Evolutionary conservation across 1,284 basidiomycete genomes (phyloP).

Genomic region (Irpex rosettiformis): DNA sequence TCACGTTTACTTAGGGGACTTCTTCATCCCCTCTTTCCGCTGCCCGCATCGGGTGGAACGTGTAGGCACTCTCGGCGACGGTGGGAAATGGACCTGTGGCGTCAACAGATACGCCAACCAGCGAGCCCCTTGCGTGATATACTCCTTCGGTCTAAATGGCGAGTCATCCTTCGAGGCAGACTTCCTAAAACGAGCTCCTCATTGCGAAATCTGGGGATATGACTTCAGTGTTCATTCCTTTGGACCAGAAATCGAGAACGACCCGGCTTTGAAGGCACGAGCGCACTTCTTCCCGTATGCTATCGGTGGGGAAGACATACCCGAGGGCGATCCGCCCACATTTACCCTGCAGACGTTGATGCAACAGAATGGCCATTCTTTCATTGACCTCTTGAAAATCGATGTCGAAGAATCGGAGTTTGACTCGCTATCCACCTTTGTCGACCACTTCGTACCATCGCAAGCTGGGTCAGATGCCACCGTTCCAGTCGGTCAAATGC

Average conservation of each 20-base stretch:
- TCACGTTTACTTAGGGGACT: conserved; percentile 36
- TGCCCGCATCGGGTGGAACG: conserved; percentile 43
- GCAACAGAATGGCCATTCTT: conserved; percentile 41
- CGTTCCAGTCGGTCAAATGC: conserved; percentile 33
- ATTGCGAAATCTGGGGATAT: conserved; percentile 49
- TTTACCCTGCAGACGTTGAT: conserved; percentile 46
- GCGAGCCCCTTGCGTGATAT: conserved; percentile 35
- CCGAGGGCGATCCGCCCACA: conserved; percentile 34
- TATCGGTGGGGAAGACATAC: conserved; percentile 36
- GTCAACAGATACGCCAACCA: conserved; percentile 39
- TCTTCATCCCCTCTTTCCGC: conserved; percentile 41
- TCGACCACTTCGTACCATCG: conserved; percentile 25
- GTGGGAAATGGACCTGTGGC: conserved; percentile 51
- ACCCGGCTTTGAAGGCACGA: conserved; percentile 27
- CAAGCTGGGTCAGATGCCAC: background rate
- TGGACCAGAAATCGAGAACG: conserved; percentile 42
- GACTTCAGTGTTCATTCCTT: conserved; percentile 49
- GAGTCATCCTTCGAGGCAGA: conserved; percentile 54
- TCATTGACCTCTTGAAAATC: conserved; percentile 47
- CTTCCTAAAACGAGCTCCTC: conserved; percentile 36
- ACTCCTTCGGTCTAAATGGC: conserved; percentile 46
- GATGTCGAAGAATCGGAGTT: conserved; percentile 50
- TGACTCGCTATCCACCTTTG: conserved; percentile 35
- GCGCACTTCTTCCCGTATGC: conserved; percentile 44
- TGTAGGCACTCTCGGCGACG: conserved; percentile 44